Evolutionary conservation across 202 grass and related monocot species (phyloP), one percentile per base, ranked within the genome.

Genomic region (Saccharum hybrid): DNA sequence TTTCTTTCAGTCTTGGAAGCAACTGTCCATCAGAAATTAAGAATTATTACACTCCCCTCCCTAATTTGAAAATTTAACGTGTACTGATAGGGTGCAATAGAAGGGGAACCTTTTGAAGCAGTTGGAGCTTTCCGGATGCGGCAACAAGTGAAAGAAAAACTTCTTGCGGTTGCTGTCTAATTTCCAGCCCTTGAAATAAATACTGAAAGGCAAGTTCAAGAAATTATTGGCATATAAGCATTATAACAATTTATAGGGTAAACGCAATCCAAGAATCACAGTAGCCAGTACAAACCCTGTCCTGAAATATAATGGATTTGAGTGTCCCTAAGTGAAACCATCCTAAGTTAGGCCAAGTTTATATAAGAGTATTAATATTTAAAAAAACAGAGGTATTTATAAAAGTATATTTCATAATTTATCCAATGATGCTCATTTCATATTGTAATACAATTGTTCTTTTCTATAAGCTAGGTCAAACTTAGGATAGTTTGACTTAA

Each of bases 1-100:
- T 89, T 75, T 91, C 87, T 84, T 90, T 94, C 70, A 91, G 85
- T 85, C 57, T 91, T 49, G 92, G 84, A 71, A 94, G 87, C 63
- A 94, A 79, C 89, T 91, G 82, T 13, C 74, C 12, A 63, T 28
- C 11, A 49, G 34, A 21, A 89, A 76, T 67, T 5, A 66, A 8
- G 26, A 52, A 12, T 57, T 49, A 64, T 26, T 57, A 74, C 0
- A 14, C 39, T 51, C 3, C 49, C 15, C 42, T 14, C 11, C 4
- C 13, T 15, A 43, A 54, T 8, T 28, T 42, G 8, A 65, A 74
- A 62, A 3, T 18, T 49, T 79, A 78, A 49, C 48, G 1, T 38
- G 2, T 8, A 26, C 16, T 22, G 2, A 66, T 62, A 80, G 18
- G 46, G 66, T 60, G 40, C n/a, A 40, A 85, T 68, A 82, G 56